Percentiles rank a stretch among this genome's conserved stretches.
phyloP scores from a whole-genome alignment of 129 eudicot genomes.

The Artemisia tridentata region DNA sequence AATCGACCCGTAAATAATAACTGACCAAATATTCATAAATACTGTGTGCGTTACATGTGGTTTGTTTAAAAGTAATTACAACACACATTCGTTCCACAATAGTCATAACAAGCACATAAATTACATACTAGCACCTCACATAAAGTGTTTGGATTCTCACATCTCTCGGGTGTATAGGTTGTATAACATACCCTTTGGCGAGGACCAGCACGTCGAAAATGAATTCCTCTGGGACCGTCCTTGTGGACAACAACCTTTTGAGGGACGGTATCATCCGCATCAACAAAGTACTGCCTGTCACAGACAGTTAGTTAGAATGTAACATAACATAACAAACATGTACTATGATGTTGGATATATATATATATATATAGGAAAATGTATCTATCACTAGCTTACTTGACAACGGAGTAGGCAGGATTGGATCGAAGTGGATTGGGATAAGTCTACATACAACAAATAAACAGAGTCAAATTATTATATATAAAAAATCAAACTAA shows the following conservation, averaged over 20 bases:
- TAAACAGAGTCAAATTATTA: too few species aligned
- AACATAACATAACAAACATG: conserved; percentile 15
- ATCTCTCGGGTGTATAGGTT: too few species aligned
- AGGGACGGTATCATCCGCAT: conserved; percentile 72
- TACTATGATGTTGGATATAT: too few species aligned
- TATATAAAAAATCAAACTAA: not conserved
- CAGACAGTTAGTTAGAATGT: not conserved
- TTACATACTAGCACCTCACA: too few species aligned
- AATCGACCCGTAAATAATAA: not conserved
- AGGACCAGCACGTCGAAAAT: conserved; percentile 96
- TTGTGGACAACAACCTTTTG: conserved; percentile 82
- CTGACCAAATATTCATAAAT: not conserved
- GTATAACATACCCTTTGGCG: conserved; percentile 90
- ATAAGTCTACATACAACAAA: conserved; percentile 85
- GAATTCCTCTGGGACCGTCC: conserved; percentile 79
- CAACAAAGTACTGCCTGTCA: conserved; percentile 84
- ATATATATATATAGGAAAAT: too few species aligned
- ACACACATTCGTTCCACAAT: too few species aligned
- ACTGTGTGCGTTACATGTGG: not conserved
- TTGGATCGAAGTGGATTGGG: conserved; percentile 81
- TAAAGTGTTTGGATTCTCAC: too few species aligned
- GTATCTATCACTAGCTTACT: too few species aligned
- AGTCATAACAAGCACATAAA: too few species aligned
- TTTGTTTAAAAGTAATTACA: too few species aligned
- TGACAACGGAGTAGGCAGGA: conserved; percentile 95